These are phyloP conservation scores for Ceratocystiopsis sp. DNA, from an alignment of 2,329 filamentous ascomycete genomes.

Conservation along the genomic window DNA sequence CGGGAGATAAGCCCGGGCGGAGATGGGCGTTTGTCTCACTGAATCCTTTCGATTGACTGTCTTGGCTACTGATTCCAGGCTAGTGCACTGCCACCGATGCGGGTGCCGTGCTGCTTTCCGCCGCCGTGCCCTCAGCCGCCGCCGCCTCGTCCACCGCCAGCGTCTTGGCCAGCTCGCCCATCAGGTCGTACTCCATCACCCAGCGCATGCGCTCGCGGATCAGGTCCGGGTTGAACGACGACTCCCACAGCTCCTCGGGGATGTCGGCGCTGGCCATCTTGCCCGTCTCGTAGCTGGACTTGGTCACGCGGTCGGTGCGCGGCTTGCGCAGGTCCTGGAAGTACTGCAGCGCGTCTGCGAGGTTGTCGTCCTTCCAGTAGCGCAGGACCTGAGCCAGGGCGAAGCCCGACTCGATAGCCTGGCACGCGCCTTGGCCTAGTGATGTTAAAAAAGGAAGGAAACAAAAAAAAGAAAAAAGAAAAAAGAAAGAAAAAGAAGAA, in stretches of 20 bases:
- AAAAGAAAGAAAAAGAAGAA: not conserved
- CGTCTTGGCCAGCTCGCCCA: slow-evolving; percentile 6
- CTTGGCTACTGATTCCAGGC: too few species aligned
- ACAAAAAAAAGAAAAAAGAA: not conserved
- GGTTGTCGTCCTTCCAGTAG: slow-evolving; percentile 7
- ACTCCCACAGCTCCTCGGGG: slow-evolving; percentile 7
- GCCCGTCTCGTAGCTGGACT: slow-evolving; percentile 8
- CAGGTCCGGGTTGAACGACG: slow-evolving; percentile 2
- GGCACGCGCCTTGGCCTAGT: slow-evolving; percentile 24
- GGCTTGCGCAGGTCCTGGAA: slow-evolving; percentile 9
- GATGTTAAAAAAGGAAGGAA: too few species aligned
- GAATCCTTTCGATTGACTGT: too few species aligned
- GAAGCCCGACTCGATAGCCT: slow-evolving; percentile 23
- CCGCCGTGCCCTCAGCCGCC: not conserved
- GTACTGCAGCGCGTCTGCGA: slow-evolving; percentile 5
- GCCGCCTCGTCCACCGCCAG: not conserved
- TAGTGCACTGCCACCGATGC: too few species aligned
- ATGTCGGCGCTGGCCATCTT: slow-evolving; percentile 10
- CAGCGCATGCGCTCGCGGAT: slow-evolving; percentile 9
- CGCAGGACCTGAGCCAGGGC: slow-evolving; percentile 14
- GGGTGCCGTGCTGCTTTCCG: too few species aligned
- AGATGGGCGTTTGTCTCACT: too few species aligned
- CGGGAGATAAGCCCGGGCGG: too few species aligned
- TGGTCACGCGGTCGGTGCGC: slow-evolving; percentile 7
- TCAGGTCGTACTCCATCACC: slow-evolving; percentile 9